Conservation (phyloP, 768 basidiomycete genomes). For the Atractiella rhizophila region DNA sequence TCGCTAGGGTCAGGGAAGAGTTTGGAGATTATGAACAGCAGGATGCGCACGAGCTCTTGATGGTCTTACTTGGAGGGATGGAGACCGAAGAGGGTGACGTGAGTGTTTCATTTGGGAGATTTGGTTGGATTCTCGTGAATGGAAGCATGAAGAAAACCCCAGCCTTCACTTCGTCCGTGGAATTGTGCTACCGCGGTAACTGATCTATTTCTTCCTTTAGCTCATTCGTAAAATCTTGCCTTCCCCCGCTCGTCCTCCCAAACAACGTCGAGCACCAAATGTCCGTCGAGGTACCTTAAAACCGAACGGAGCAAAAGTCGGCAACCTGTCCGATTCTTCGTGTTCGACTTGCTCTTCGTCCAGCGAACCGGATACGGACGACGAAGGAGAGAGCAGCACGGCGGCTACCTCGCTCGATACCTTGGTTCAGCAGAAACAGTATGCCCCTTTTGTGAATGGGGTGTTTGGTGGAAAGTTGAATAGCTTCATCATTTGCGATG, state of each 20-base stretch:
- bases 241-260: constrained; percentile 25
- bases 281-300: background rate
- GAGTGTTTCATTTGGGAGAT: constrained; percentile 16
- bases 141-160: background rate
- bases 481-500: constrained; percentile 76
- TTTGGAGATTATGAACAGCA: constrained; percentile 88
- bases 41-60: constrained; percentile 79
- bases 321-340: background rate
- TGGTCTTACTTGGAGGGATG: constrained; percentile 70
- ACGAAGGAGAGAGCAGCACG: background rate
- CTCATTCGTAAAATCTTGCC: constrained; percentile 51
- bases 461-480: constrained; percentile 72
- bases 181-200: background rate
- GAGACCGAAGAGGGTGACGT: constrained; percentile 87
- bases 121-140: background rate
- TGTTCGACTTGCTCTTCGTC: background rate
- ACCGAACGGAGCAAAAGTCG: constrained; percentile 16
- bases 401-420: background rate
- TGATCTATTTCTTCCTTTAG: constrained; percentile 23
- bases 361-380: constrained; percentile 1
- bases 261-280: constrained; percentile 12
- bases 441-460: constrained; percentile 51
- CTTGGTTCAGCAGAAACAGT: background rate
- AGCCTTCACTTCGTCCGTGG: background rate
- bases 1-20: constrained; percentile 73